Evolutionary conservation across 176 grass and related monocot genomes (phyloP), one percentile per base, ranked within the genome.

Genomic region (Aegilops umbellulata): DNA sequence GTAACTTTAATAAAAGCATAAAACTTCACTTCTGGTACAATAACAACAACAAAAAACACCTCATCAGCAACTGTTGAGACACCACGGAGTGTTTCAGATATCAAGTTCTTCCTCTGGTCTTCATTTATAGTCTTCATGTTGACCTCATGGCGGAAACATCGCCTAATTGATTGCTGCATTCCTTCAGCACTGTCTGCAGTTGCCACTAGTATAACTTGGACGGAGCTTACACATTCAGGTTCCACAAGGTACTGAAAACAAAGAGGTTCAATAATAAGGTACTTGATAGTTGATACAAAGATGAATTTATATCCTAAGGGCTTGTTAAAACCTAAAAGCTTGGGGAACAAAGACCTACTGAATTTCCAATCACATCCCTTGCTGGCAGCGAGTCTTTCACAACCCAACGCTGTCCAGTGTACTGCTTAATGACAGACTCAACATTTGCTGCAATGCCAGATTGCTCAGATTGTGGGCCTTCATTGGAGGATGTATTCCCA

Each of bases 121-220:
- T 99, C 97, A 60, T 77, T 91, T 77, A 99, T 89, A 84, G 85
- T 86, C 67, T 78, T 92, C 97, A 94, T 99, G 85, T 90, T 92
- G 44, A 96, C 86, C 85, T 99, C 97, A 93, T 99, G 88, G 51
- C 87, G 91, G 80, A 99, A 99, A 69, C 97, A 99, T 65, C 90
- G 84, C 60, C 97, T 92, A 76, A 99, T 83, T 85, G 90, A 80
- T 38, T 88, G 87, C 35, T 91, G 94, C 65, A 96, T 82, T 80
- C 94, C 97, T 88, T 99, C 94, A 83, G 94, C 84, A 67, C 80
- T 90, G 75, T 92, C 87, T 64, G 97, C 94, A 57, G 92, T 91
- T 79, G 97, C 97, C 75, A 96, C 87, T 83, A 96, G 85, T 87
- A 96, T 93, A 77, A 99, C 82, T 80, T 90, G 88, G 76, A 84